Conservation (phyloP, 768 basidiomycete genomes). For the Serendipita sp. region DNA sequence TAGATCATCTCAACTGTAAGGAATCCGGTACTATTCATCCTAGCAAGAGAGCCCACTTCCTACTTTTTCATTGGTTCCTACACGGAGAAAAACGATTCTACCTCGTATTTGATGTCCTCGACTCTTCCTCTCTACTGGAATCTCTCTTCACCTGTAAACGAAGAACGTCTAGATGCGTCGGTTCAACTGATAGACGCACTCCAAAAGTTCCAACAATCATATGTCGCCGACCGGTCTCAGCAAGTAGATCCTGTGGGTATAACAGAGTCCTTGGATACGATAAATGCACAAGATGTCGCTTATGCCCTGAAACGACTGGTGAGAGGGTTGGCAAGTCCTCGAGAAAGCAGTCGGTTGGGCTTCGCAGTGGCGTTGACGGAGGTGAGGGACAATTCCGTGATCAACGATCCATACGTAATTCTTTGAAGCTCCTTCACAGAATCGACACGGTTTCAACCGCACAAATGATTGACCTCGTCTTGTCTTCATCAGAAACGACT, state of each 20-base stretch:
- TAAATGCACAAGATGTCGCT: conserved; percentile 80
- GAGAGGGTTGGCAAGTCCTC: conserved; percentile 75
- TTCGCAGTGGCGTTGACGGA: conserved; percentile 94
- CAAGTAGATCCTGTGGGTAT: conserved; percentile 21
- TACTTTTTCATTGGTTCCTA: too few relatives aligned
- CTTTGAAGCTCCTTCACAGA: conserved; percentile 52
- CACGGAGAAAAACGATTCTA: too few relatives aligned
- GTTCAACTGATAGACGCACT: conserved; percentile 66
- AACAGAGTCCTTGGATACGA: conserved; percentile 33
- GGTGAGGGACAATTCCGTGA: conserved; percentile 26
- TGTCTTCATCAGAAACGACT: conserved; percentile 51
- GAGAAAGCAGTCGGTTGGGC: conserved; percentile 85
- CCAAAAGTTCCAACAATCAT: conserved; percentile 55
- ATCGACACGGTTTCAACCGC: conserved; percentile 60
- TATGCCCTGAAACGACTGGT: conserved; percentile 81
- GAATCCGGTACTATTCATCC: too few relatives aligned
- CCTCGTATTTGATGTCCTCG: conserved; percentile 40
- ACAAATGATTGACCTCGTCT: conserved; percentile 59
- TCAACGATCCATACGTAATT: background rate
- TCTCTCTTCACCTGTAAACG: conserved; percentile 64
- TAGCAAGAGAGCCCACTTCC: too few relatives aligned
- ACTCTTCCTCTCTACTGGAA: conserved; percentile 91
- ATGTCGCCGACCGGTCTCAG: conserved; percentile 9
- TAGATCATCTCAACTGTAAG: too few relatives aligned
- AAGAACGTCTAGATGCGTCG: conserved; percentile 69